Evolutionary conservation across 352 stramenopile genomes (phyloP).

Genomic region (Phytophthora quininea): DNA sequence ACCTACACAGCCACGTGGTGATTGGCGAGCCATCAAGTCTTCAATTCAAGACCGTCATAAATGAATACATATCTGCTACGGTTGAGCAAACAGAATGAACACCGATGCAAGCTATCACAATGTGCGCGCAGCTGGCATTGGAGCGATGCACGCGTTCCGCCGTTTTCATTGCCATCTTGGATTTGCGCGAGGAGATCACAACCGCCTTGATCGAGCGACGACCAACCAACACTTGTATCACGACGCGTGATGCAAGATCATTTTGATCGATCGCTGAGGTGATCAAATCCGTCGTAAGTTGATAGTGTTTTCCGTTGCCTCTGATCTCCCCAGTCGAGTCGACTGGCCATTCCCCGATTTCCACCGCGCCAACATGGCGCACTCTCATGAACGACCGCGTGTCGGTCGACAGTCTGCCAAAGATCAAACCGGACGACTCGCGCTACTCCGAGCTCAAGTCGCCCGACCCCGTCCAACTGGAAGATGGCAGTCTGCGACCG

Average conservation of each 20-base stretch:
- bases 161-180: not conserved
- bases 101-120: too few species aligned
- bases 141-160: not conserved
- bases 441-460: slow-evolving; percentile 35
- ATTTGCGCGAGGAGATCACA: not conserved
- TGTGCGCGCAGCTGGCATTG: not conserved
- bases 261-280: not conserved
- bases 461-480: slow-evolving; percentile 7
- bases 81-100: too few species aligned
- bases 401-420: slow-evolving; percentile 28
- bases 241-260: not conserved
- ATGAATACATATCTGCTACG: too few species aligned
- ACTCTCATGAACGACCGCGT: slow-evolving; percentile 24
- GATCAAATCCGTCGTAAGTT: too few species aligned
- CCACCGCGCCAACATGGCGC: slow-evolving; percentile 7
- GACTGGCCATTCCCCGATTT: slow-evolving; percentile 9
- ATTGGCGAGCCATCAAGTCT: not conserved
- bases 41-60: too few species aligned
- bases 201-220: not conserved
- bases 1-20: slow-evolving; percentile 56
- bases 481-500: slow-evolving; percentile 25
- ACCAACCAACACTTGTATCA: not conserved
- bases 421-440: slow-evolving; percentile 12
- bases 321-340: not conserved
- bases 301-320: too few species aligned